Base-by-base conservation (phyloP, 768 basidiomycete species). In the Boletellus emodensis region DNA sequence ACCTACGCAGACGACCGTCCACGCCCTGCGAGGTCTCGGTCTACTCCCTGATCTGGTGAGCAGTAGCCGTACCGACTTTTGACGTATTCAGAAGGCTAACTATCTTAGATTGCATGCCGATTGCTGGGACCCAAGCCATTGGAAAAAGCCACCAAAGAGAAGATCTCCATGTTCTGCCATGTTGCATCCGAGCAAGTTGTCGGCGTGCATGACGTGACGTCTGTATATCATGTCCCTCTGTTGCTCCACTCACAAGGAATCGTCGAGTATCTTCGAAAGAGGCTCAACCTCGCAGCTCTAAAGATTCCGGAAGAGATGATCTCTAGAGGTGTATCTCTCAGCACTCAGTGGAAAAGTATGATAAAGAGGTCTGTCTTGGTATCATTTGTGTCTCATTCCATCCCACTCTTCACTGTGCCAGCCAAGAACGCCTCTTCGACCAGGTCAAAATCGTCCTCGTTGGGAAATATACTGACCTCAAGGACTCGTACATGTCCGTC, bases 101-200 rank as follows among this genome's bases (percentile, higher is more conserved):
- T 10, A 10, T 28, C 18, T 34, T 32, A 96, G 94, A 95, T 99
- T 61, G 95, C 95, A 0, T 97, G 95, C 68, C 85, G 95, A 36
- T 73, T 93, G 30, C 73, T 90, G 46, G 84, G 87, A 52, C 84
- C 87, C 17, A 79, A 88, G 54, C 85, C 89, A 0, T 76, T 99
- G n/a, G 81, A 86, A 47, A 77, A 81, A 14, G 79, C 88, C 0
- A 95, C 94, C 33, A 95, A 94, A 71, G 80, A 85, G 62, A 99
- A 99, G 70, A 95, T 99, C 37, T 93, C 92, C 54, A 97, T 98
- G 94, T 98, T 98, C 78, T 97, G 95, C 70, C 95, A 99, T 62
- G 95, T 99, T 59, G 74, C 83, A 3, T 75, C 85, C 3, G 85
- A 90, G 60, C 89, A 91, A 61, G 95, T 98, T 36, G 78, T 99